These are phyloP conservation scores for Xylariaceae sp. DNA, from an alignment of 2,329 filamentous ascomycete species.

Conservation along the genomic window DNA sequence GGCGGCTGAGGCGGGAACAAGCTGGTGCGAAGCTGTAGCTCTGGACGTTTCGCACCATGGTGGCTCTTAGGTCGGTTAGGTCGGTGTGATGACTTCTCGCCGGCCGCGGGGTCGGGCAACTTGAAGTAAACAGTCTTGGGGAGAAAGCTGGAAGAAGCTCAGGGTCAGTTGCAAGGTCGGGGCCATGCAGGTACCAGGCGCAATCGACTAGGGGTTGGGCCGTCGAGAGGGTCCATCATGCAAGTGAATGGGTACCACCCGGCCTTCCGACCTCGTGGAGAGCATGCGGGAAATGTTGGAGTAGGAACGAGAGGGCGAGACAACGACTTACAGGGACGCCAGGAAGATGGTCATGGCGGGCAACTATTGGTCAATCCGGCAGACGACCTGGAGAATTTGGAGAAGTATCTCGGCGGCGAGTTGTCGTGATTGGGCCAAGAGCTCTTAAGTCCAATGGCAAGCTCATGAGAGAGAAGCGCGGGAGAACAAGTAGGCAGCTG, in stretches of 20 bases:
- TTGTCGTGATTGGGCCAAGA: too few species aligned
- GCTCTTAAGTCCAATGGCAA: too few species aligned
- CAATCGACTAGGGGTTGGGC: too few species aligned
- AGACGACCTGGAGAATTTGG: too few species aligned
- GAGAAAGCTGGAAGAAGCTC: constrained; percentile 61
- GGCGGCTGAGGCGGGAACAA: constrained; percentile 42
- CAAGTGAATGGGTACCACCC: not conserved
- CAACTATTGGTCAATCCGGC: too few species aligned
- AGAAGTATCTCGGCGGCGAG: too few species aligned
- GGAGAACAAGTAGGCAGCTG: too few species aligned
- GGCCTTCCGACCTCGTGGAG: too few species aligned
- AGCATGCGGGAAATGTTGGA: not conserved
- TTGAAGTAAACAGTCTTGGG: constrained; percentile 90
- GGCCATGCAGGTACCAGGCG: constrained; percentile 5
- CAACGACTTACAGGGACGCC: constrained; percentile 37
- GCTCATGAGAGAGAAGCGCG: too few species aligned
- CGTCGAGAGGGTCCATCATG: not conserved
- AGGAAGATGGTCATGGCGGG: constrained; percentile 44
- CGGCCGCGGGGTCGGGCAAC: constrained; percentile 42
- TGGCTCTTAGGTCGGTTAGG: constrained; percentile 18
- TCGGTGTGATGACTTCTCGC: constrained; percentile 1
- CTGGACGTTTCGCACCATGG: constrained; percentile 20
- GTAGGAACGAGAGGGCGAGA: constrained; percentile 4
- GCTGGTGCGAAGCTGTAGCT: constrained; percentile 38
- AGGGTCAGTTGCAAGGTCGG: constrained; percentile 8